These are phyloP conservation scores for Sporothrix variecibatus DNA, from an alignment of 2,329 filamentous ascomycete genomes.

Conservation along the genomic window DNA sequence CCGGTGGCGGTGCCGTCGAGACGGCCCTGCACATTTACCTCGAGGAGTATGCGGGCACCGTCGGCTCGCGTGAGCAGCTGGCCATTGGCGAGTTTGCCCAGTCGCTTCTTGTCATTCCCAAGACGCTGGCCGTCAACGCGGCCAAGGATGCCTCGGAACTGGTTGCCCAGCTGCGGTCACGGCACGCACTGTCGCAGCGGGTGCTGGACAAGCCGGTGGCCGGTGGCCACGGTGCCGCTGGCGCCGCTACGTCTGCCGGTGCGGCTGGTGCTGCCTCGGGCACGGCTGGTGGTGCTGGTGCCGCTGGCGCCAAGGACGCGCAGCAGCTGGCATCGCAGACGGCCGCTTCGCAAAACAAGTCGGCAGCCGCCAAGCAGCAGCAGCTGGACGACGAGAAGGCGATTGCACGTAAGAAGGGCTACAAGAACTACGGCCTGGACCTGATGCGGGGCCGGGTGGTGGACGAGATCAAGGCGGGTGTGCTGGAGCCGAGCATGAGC, in stretches of 20 bases:
- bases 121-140: slow-evolving; percentile 94
- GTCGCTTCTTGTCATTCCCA: slow-evolving; percentile 89
- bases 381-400: slow-evolving; percentile 76
- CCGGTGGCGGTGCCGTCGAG: slow-evolving; percentile 93
- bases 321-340: slow-evolving; percentile 3
- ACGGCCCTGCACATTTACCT: slow-evolving; percentile 99
- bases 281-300: background rate
- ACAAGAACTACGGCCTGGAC: slow-evolving; percentile 98
- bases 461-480: slow-evolving; percentile 91
- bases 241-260: background rate
- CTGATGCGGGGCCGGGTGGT: slow-evolving; percentile 85
- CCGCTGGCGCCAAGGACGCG: slow-evolving; percentile 13
- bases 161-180: slow-evolving; percentile 89
- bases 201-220: slow-evolving; percentile 63
- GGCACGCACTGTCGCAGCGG: slow-evolving; percentile 91
- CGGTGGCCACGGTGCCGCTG: slow-evolving; percentile 14
- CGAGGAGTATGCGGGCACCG: slow-evolving; percentile 96
- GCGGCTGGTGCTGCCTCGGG: background rate
- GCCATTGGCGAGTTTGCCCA: slow-evolving; percentile 98
- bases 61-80: slow-evolving; percentile 94
- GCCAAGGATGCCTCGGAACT: slow-evolving; percentile 96
- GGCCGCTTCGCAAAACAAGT: slow-evolving; percentile 7
- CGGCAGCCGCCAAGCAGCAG: slow-evolving; percentile 41
- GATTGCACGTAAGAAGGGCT: slow-evolving; percentile 90
- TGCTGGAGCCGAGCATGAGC: slow-evolving; percentile 95